phyloP scores from a whole-genome alignment of 2,329 filamentous ascomycete genomes.

The Alternaria gaisen region DNA sequence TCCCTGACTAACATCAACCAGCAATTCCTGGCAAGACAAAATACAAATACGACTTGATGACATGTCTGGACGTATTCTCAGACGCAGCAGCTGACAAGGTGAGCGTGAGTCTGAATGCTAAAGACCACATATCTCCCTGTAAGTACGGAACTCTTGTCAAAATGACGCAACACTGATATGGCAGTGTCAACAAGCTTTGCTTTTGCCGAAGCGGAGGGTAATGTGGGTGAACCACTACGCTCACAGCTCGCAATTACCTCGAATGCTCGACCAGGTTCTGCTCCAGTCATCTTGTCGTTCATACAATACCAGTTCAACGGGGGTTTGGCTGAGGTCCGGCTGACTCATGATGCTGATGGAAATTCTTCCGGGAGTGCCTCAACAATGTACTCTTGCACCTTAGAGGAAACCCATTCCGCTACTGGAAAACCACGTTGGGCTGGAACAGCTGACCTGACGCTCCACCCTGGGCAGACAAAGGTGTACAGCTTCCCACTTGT shows the following conservation, averaged over 20 bases:
- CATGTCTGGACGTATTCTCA: constrained; percentile 54
- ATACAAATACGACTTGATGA: constrained; percentile 58
- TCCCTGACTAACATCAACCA: constrained; percentile 27
- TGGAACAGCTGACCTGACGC: constrained; percentile 69
- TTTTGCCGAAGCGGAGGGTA: constrained; percentile 63
- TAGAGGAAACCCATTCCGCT: constrained; percentile 39
- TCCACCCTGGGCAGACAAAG: constrained; percentile 72
- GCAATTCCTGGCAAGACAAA: constrained; percentile 44
- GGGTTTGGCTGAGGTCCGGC: constrained; percentile 45
- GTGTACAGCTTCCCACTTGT: constrained; percentile 77
- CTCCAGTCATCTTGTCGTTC: constrained; percentile 59
- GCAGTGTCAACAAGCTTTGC: constrained; percentile 61
- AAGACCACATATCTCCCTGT: constrained; percentile 61
- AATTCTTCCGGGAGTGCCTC: constrained; percentile 20
- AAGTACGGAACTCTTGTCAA: constrained; percentile 46
- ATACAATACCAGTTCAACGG: constrained; percentile 64
- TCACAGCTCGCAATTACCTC: constrained; percentile 65
- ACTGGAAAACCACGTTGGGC: constrained; percentile 54
- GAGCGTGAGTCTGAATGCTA: constrained; percentile 57
- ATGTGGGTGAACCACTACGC: constrained; percentile 67
- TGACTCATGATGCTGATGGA: constrained; percentile 37
- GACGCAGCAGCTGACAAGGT: constrained; percentile 51
- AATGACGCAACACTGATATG: constrained; percentile 32
- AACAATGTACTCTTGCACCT: constrained; percentile 28
- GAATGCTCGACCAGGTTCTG: constrained; percentile 55